Evolutionary conservation across 106 monocot species (phyloP).

Genomic region (Apostasia ramifera): DNA sequence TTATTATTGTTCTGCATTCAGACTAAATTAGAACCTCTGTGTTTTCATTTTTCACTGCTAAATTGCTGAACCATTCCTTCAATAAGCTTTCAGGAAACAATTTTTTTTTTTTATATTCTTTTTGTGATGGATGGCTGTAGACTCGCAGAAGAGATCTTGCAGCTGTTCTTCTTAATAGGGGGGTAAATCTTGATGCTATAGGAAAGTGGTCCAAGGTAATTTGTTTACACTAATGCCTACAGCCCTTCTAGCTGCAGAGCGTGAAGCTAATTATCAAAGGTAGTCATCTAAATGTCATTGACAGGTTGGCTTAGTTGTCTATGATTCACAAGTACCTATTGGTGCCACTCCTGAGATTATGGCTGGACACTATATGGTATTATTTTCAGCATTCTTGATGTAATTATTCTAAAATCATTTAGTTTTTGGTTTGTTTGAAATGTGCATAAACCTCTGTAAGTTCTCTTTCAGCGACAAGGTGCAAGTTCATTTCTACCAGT

Average conservation of each 20-base stretch:
- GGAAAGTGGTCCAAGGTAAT: slow-evolving; percentile 98
- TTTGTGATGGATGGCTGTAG: slow-evolving; percentile 21
- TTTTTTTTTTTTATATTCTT: background rate
- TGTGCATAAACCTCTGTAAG: slow-evolving; percentile 3
- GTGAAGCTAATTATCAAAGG: background rate
- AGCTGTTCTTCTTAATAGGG: slow-evolving; percentile 76
- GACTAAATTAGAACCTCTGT: background rate
- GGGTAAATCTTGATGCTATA: slow-evolving; percentile 78
- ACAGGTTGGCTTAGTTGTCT: slow-evolving; percentile 92
- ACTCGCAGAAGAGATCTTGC: slow-evolving; percentile 89
- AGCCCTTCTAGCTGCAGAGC: background rate
- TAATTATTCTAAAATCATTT: background rate
- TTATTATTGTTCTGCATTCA: background rate
- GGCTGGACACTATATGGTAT: slow-evolving; percentile 96
- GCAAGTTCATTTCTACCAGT: slow-evolving; percentile 96
- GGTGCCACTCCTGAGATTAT: slow-evolving; percentile 92
- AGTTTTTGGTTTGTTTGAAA: background rate
- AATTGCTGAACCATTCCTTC: too few species aligned
- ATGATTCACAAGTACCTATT: slow-evolving; percentile 84
- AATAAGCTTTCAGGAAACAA: too few species aligned
- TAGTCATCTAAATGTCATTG: slow-evolving; percentile 4
- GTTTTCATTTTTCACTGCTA: background rate
- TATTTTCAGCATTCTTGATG: background rate
- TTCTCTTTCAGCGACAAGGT: slow-evolving; percentile 67
- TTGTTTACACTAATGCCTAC: background rate